Conservation (phyloP, 306 rosid genomes). For the Prunus mume region DNA sequence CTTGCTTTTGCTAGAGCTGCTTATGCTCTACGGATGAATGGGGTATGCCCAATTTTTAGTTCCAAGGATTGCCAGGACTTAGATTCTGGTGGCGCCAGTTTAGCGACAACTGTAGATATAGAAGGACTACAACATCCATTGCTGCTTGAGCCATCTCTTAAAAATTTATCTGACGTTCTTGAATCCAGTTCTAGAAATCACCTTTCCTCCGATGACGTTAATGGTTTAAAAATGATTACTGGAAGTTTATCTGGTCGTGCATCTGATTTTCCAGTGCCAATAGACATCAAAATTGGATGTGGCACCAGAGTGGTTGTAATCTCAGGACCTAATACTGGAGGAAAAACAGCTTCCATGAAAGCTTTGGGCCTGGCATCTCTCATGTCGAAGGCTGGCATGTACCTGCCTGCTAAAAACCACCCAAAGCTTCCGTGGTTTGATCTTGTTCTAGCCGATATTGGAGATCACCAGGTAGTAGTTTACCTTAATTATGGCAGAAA, state of each 20-base stretch:
- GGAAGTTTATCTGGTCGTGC: conserved; percentile 30
- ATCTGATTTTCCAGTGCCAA: conserved; percentile 73
- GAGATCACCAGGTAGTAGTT: conserved; percentile 89
- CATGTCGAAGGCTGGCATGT: conserved; percentile 98
- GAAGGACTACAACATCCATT: conserved; percentile 74
- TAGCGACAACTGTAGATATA: conserved; percentile 48
- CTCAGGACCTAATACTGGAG: conserved; percentile 98
- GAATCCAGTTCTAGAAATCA: conserved; percentile 25
- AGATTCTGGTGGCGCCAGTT: conserved; percentile 25
- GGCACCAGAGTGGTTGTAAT: conserved; percentile 87
- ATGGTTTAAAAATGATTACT: conserved; percentile 19
- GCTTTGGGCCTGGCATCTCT: conserved; percentile 84
- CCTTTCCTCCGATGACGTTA: conserved; percentile 29
- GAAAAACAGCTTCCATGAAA: conserved; percentile 96
- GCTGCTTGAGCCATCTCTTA: conserved; percentile 60
- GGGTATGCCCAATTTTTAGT: conserved; percentile 72
- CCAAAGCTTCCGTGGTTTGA: conserved; percentile 97
- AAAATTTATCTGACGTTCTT: conserved; percentile 30
- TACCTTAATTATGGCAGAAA: conserved; percentile 29
- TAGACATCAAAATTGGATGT: conserved; percentile 70
- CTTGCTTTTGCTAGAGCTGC: conserved; percentile 95
- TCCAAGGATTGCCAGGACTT: conserved; percentile 34
- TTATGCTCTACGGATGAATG: conserved; percentile 84
- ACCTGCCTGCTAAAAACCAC: conserved; percentile 71
- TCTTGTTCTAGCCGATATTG: conserved; percentile 85